Percentiles rank a stretch among this genome's conserved stretches.
Evolutionary conservation across 164 flowering plant genomes (phyloP).

Genomic region (Umbilicus rupestris): DNA sequence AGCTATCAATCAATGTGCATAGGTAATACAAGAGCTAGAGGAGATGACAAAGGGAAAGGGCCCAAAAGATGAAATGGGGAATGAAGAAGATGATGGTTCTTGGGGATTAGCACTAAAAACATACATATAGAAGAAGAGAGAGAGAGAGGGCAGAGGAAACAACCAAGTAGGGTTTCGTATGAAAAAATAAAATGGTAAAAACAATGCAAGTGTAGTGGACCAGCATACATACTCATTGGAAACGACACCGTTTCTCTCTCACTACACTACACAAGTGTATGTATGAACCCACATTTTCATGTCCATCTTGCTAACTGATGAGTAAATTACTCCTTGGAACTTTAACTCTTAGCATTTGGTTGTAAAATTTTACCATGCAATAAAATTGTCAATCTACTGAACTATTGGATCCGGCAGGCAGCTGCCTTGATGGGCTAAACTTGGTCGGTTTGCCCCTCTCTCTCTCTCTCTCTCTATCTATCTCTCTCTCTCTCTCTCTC

Average conservation of each 20-base stretch:
- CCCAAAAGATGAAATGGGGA: slow-evolving; percentile 4
- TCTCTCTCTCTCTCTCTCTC: background rate
- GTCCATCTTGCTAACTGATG: slow-evolving; percentile 1
- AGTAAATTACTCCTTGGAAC: slow-evolving; percentile 2
- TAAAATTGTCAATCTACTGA: background rate
- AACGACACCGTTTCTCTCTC: background rate
- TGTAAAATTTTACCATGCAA: slow-evolving; percentile 8
- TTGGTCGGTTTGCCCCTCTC: slow-evolving; percentile 10
- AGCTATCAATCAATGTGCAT: background rate
- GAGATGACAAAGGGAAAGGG: slow-evolving; percentile 2
- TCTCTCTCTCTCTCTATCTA: background rate
- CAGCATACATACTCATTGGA: slow-evolving; percentile 6
- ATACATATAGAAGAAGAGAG: background rate
- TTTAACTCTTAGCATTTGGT: background rate
- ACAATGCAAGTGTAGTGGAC: slow-evolving; percentile 1
- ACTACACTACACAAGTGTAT: background rate
- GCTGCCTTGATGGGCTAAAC: slow-evolving; percentile 9
- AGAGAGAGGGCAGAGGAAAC: background rate
- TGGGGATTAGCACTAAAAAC: slow-evolving; percentile 1
- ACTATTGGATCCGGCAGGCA: slow-evolving; percentile 10
- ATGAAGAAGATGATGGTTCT: slow-evolving; percentile 2
- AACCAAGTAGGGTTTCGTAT: slow-evolving; percentile 2
- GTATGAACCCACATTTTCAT: slow-evolving; percentile 4
- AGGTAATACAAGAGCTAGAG: slow-evolving; percentile 1
- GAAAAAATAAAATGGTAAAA: background rate